A percentile compares a stretch with the other conserved stretches of the same genome.
phyloP scores from a whole-genome alignment of 768 basidiomycete species.

The Leccinum longicurvipes region DNA sequence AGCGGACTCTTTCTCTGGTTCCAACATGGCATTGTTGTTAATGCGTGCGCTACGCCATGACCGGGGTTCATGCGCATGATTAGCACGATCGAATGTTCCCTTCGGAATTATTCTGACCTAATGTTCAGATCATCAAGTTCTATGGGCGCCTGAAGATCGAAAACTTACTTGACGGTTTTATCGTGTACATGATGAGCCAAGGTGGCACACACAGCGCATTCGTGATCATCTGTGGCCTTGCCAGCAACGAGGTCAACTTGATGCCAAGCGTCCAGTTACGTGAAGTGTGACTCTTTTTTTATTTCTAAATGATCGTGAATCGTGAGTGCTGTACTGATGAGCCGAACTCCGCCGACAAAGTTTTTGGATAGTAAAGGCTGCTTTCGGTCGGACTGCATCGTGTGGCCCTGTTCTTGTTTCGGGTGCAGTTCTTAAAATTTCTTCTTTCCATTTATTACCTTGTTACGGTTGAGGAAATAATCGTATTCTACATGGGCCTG shows the following conservation, averaged over 20 bases:
- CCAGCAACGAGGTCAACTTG: slow-evolving; percentile 27
- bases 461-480: background rate
- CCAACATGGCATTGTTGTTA: background rate
- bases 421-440: too few species aligned
- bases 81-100: too few species aligned
- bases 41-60: background rate
- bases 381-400: background rate
- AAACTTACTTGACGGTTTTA: slow-evolving; percentile 42
- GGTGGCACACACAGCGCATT: slow-evolving; percentile 33
- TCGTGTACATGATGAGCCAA: slow-evolving; percentile 38
- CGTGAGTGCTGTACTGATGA: background rate
- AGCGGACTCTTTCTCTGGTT: background rate
- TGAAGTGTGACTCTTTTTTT: slow-evolving; percentile 31
- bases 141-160: slow-evolving; percentile 47
- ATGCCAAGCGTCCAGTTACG: slow-evolving; percentile 37
- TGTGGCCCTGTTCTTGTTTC: background rate
- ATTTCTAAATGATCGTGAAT: background rate
- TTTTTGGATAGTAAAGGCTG: slow-evolving; percentile 23
- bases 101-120: background rate
- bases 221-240: slow-evolving; percentile 41
- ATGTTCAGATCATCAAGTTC: background rate
- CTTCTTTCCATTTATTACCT: background rate
- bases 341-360: background rate
- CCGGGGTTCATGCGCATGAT: background rate
- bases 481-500: background rate